phyloP scores from a whole-genome alignment of 345 rosid genomes.

The Salix udensis region DNA sequence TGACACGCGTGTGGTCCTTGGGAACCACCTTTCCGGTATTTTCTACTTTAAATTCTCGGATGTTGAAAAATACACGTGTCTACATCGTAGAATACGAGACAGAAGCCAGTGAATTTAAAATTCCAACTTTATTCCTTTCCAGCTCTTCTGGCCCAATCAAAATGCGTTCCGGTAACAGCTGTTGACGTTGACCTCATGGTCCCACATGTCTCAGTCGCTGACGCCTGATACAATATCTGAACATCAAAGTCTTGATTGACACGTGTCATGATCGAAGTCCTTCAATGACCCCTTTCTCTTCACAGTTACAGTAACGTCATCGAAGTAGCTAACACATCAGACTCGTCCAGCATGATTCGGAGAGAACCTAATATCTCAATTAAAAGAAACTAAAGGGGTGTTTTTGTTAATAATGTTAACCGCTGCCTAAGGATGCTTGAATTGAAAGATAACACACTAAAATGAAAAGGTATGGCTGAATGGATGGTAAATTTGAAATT shows the following conservation, averaged over 20 bases:
- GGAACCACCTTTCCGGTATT: background rate
- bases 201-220: slow-evolving; percentile 14
- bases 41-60: background rate
- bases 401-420: no score
- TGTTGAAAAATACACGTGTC: slow-evolving; percentile 21
- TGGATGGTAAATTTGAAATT: no score
- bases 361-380: no score
- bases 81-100: slow-evolving; percentile 11
- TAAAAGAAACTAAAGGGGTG: no score
- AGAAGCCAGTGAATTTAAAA: background rate
- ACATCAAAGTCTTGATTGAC: background rate
- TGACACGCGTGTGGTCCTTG: slow-evolving; percentile 51
- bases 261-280: slow-evolving; percentile 15
- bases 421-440: no score
- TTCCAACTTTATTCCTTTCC: slow-evolving; percentile 7
- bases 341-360: no score
- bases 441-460: no score
- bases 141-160: slow-evolving; percentile 23
- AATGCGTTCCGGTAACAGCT: slow-evolving; percentile 9
- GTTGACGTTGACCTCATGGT: slow-evolving; percentile 4
- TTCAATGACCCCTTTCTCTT: background rate
- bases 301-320: background rate
- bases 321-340: background rate
- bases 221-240: slow-evolving; percentile 7
- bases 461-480: no score